Evolutionary conservation across 2,329 filamentous ascomycete species (phyloP), one percentile per base, ranked within the genome.

Genomic region (Trichoderma lentiforme): DNA sequence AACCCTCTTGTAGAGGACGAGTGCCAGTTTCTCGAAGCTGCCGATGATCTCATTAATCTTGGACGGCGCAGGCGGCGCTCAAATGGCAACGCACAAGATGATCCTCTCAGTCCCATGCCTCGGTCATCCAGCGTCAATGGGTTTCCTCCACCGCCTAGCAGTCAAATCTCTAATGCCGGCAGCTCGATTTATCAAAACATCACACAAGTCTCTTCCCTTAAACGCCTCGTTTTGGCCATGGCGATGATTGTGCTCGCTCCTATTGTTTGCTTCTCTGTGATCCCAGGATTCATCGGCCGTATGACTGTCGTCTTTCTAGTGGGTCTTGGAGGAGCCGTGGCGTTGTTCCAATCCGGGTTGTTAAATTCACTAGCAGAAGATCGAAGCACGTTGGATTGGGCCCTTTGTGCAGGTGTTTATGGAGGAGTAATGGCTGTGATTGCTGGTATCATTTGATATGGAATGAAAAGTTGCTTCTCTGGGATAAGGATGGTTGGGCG

Each of bases 1-100:
- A 82, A 83, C 36, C 86, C 88, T 7, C 86, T 93, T 61, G 86
- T 86, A 47, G 84, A 89, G 53, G 77, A 81, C 9, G 92, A 94
- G 79, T 84, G 85, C 3, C 83, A 83, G 4, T 92, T 92, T 76
- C 84, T 93, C 6, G 84, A 88, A 51, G 80, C 82, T 4, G 78
- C 81, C 14, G 81, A 86, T 6, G 90, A 92, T 74, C 83, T 92
- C 14, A 78, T 92, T 24, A 83, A 82, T 6, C 57, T 80, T 12
- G 73, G 71, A 15, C 70, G 67, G 18, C 70, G 67, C 6, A 72
- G 53, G 6, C 70, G 66, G 12, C 60, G 63, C n/a, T 67, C 64
- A 7, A 71, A 73, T 30, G 71, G 67, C 18, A 64, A 66, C 21
- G 65, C 28, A 11, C 70, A 75, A 1, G 77, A 77, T 9, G 76